Evolutionary conservation across 108 stramenopile species (phyloP).

Genomic region (Licmophora abbreviata): DNA sequence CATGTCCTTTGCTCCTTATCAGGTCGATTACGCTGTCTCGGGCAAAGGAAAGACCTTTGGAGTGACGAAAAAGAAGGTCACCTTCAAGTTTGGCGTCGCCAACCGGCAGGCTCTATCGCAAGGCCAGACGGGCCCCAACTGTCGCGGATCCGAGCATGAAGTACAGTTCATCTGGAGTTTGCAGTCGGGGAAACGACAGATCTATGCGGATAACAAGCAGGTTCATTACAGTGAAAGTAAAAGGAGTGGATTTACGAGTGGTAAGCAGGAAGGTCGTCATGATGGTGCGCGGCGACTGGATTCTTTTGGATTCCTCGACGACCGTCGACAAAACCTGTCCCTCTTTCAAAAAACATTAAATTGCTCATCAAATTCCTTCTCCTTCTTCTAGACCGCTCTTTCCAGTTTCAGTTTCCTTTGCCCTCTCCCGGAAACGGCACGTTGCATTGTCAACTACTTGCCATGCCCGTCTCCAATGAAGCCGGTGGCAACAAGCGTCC

Average conservation of each 20-base stretch:
- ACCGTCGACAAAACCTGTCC: too few species aligned
- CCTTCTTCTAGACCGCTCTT: constrained; percentile 15
- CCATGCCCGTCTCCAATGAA: constrained; percentile 16
- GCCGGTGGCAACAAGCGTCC: constrained; percentile 14
- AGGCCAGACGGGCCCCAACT: constrained; percentile 54
- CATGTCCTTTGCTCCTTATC: constrained; percentile 51
- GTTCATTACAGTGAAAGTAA: constrained; percentile 57
- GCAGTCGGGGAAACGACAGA: constrained; percentile 66
- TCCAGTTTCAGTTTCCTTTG: constrained; percentile 39
- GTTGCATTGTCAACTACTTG: constrained; percentile 34
- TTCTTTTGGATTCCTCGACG: too few species aligned
- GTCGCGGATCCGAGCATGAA: constrained; percentile 84
- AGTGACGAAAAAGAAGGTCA: constrained; percentile 67
- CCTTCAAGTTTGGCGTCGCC: constrained; percentile 81
- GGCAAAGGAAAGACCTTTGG: constrained; percentile 66
- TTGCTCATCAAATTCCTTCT: too few species aligned
- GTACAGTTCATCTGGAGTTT: constrained; percentile 68
- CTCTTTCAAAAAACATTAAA: too few species aligned
- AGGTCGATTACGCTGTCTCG: constrained; percentile 37
- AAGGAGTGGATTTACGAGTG: constrained; percentile 45
- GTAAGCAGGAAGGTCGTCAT: too few species aligned
- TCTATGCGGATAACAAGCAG: constrained; percentile 61
- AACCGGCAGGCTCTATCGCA: constrained; percentile 35
- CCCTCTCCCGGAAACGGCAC: constrained; percentile 18
- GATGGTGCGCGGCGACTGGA: too few species aligned